Evolutionary conservation across 176 grass and related monocot species (phyloP).

Genomic region (Oryza glaberrima): DNA sequence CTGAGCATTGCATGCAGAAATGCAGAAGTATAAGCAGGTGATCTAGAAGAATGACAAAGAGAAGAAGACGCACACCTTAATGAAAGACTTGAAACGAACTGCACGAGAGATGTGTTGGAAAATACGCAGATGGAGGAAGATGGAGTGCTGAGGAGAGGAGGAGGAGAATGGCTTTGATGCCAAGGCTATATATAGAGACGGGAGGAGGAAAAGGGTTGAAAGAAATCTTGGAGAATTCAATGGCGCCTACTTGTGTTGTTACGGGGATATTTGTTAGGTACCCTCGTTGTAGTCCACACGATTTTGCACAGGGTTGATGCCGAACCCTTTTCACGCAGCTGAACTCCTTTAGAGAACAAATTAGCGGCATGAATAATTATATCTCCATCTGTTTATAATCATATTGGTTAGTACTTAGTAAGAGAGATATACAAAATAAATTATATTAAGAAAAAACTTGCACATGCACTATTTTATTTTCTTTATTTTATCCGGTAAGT

Average conservation of each 20-base stretch:
- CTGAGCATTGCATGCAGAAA: constrained; percentile 29
- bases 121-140: constrained; percentile 26
- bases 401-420: not conserved
- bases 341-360: not conserved
- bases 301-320: not conserved
- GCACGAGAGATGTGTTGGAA: not conserved
- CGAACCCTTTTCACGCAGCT: not conserved
- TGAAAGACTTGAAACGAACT: not conserved
- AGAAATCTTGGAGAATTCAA: constrained; percentile 51
- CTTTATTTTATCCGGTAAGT: no score
- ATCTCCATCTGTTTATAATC: not conserved
- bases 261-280: constrained; percentile 26
- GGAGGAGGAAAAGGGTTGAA: not conserved
- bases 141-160: constrained; percentile 37
- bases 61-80: constrained; percentile 46
- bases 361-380: not conserved
- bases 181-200: constrained; percentile 49
- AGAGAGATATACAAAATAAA: not conserved
- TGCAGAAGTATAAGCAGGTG: constrained; percentile 15
- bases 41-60: not conserved
- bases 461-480: no score
- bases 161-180: constrained; percentile 35
- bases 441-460: not conserved
- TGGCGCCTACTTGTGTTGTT: constrained; percentile 37
- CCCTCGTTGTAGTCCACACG: constrained; percentile 19